Evolutionary conservation across 1,139 yeast genomes (phyloP).

Genomic region (Geotrichum bryndzae): DNA sequence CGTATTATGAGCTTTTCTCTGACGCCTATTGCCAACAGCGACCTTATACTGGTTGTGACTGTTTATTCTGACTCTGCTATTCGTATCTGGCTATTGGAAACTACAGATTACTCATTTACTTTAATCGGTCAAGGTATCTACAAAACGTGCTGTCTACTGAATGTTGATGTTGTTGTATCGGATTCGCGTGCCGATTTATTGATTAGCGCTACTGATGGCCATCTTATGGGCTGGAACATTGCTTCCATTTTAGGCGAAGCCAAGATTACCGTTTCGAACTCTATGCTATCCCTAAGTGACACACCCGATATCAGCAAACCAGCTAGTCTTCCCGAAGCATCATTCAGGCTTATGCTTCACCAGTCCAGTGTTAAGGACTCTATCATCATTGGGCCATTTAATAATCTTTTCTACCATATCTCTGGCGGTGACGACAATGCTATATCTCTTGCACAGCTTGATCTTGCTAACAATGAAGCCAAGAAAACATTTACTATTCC

Average conservation of each 20-base stretch:
- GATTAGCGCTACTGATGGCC: slow-evolving; percentile 80
- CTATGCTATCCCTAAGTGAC: not conserved
- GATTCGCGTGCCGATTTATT: slow-evolving; percentile 38
- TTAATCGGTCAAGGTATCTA: slow-evolving; percentile 48
- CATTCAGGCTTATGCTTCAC: slow-evolving; percentile 52
- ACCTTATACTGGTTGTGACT: slow-evolving; percentile 44
- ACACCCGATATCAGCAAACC: not conserved
- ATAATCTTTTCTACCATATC: slow-evolving; percentile 35
- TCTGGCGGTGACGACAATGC: slow-evolving; percentile 96
- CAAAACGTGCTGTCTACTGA: slow-evolving; percentile 69
- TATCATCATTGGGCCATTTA: slow-evolving; percentile 12
- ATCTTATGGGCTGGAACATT: slow-evolving; percentile 56
- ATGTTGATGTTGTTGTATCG: slow-evolving; percentile 45
- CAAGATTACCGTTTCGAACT: not conserved
- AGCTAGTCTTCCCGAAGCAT: not conserved
- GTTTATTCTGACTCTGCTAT: slow-evolving; percentile 83
- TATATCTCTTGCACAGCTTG: slow-evolving; percentile 45
- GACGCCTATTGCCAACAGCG: slow-evolving; percentile 28
- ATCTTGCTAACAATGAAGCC: slow-evolving; percentile 24
- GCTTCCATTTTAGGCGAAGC: slow-evolving; percentile 26
- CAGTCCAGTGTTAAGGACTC: slow-evolving; percentile 77
- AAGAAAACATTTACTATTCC: slow-evolving; percentile 36
- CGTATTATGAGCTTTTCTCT: slow-evolving; percentile 76
- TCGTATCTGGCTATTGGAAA: slow-evolving; percentile 52
- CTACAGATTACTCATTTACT: not conserved